Conservation (phyloP, 2,329 filamentous ascomycete species). For the Colletotrichum neosansevieriae region DNA sequence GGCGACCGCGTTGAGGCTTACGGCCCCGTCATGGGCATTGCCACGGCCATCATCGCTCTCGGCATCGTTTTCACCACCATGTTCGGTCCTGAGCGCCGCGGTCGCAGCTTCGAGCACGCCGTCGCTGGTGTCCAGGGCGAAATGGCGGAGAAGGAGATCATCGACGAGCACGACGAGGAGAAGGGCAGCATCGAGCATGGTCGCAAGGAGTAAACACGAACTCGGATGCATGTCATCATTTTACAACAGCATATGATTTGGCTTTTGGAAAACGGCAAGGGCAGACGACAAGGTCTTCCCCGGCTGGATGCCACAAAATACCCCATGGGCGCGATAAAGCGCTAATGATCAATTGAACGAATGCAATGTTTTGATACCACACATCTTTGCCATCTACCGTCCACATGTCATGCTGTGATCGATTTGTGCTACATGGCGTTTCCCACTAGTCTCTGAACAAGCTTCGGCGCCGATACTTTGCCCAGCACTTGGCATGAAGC, state of each 20-base stretch:
- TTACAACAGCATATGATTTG: neutral
- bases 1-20: constrained; percentile 76
- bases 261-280: constrained; percentile 4
- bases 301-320: constrained; percentile 21
- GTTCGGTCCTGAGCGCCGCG: constrained; percentile 80
- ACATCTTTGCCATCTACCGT: neutral
- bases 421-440: neutral
- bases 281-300: neutral
- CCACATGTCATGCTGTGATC: neutral
- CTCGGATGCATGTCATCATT: neutral
- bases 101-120: constrained; percentile 75
- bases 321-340: constrained; percentile 14
- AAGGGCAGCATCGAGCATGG: constrained; percentile 44
- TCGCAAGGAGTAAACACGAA: constrained; percentile 23
- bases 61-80: constrained; percentile 77
- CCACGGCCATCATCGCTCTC: constrained; percentile 79
- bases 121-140: constrained; percentile 52
- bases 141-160: constrained; percentile 43
- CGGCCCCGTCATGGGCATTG: constrained; percentile 80
- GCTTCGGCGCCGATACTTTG: constrained; percentile 23
- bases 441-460: constrained; percentile 14
- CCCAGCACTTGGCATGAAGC: constrained; percentile 35
- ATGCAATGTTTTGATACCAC: constrained; percentile 23
- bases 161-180: constrained; percentile 48
- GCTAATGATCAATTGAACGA: constrained; percentile 20